Evolutionary conservation across 768 basidiomycete species (phyloP), one percentile per base, ranked within the genome.

Genomic region (Lanmaoa pseudosensibilis): DNA sequence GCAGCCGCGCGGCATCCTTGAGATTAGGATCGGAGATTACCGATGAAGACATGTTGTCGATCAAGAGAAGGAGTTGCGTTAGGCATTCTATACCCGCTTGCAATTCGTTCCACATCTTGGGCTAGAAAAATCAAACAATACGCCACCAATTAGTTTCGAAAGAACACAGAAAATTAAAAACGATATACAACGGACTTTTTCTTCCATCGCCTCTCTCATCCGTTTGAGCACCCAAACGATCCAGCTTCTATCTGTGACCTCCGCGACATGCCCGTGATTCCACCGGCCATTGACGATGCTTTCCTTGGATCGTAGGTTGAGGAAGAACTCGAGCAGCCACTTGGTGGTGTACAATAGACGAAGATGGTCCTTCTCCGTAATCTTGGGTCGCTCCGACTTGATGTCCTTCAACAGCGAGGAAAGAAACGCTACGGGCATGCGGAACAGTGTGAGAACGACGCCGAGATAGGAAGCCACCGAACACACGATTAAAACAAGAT

Each of bases 51-150:
- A 99, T 94, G 46, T 75, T 74, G 65, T 98, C 94, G 67, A 98
- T 87, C 65, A 96, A 83, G 45, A 92, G 81, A 32, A 98, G 81
- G 52, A 98, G 79, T 65, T 97, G 94, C 19, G 93, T 94, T 62
- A 98, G 83, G 70, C 93, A 96, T 66, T 96, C 92, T 66, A 97
- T 84, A 33, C 94, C 93, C 33, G 94, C 92, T 72, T 98, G 94
- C 27, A 98, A 78, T 68, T 97, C 95, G 27, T 85, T 91, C 94
- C 94, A 98, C 57, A 84, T 77, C 67, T 94, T 94, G 32, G 96
- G 96, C 93, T 97, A 64, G 45, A 54, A 45, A 50, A 43, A 54
- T 25, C 43, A 19, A 27, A 47, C 18, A 44, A 51, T 34, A 59
- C 48, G 55, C 56, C 63, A 52, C 46, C 18, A 34, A 44, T 61